phyloP scores from a whole-genome alignment of 176 grass and related monocot genomes.

The Raddia distichophylla region DNA sequence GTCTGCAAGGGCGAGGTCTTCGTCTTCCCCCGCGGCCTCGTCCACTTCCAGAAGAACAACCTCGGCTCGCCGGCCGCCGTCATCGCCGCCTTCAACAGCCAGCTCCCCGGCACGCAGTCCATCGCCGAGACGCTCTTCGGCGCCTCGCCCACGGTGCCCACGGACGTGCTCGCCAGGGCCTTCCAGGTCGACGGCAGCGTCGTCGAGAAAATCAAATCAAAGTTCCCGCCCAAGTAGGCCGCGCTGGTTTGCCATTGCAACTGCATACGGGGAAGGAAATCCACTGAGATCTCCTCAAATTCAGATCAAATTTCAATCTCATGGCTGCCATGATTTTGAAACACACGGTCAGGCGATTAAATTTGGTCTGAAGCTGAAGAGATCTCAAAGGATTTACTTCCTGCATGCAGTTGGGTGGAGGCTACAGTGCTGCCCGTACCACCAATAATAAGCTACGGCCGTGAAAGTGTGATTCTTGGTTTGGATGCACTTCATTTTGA shows the following conservation, averaged over 20 bases:
- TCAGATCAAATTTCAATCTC: no score
- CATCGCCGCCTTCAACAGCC: constrained; percentile 72
- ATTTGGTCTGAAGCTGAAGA: no score
- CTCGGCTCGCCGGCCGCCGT: constrained; percentile 32
- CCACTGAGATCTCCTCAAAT: no score
- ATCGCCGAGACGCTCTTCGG: constrained; percentile 54
- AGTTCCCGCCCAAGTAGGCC: constrained; percentile 48
- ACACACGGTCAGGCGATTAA: no score
- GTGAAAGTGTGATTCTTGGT: neutral
- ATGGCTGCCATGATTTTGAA: no score
- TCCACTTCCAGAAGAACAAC: constrained; percentile 76
- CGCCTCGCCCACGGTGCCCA: constrained; percentile 47
- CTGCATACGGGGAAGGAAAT: no score
- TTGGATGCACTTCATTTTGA: neutral
- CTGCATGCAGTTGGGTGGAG: neutral
- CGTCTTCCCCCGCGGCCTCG: constrained; percentile 65
- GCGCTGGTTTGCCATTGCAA: no score
- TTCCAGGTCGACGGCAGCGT: constrained; percentile 57
- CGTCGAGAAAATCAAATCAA: constrained; percentile 63
- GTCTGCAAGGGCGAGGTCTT: constrained; percentile 62
- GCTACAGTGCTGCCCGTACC: neutral
- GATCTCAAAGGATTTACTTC: no score
- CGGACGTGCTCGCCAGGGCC: constrained; percentile 52
- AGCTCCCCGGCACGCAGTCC: constrained; percentile 63
- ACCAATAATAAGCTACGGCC: neutral